Conservation (phyloP, 2,329 filamentous ascomycete species). For the Fusarium solani-melongenae region DNA sequence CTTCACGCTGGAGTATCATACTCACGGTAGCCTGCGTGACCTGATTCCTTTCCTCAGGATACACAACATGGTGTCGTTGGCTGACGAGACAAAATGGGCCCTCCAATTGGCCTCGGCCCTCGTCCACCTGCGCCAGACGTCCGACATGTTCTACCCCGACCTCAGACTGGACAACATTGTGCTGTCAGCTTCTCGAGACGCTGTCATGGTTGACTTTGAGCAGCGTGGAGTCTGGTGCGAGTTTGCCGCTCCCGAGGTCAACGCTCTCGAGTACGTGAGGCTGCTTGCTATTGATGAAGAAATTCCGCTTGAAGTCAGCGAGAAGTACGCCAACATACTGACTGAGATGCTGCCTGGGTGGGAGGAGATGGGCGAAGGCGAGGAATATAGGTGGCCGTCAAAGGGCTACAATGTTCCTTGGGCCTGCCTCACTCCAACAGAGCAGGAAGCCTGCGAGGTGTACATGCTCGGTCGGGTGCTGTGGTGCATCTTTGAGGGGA, state of each 20-base stretch:
- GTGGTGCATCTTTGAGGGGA: slow-evolving; percentile 72
- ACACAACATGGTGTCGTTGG: slow-evolving; percentile 54
- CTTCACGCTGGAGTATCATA: slow-evolving; percentile 66
- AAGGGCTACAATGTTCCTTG: slow-evolving; percentile 67
- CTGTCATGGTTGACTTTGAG: slow-evolving; percentile 71
- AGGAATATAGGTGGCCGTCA: slow-evolving; percentile 60
- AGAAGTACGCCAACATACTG: slow-evolving; percentile 56
- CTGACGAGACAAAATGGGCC: slow-evolving; percentile 64
- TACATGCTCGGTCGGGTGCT: slow-evolving; percentile 72
- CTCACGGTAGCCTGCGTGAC: slow-evolving; percentile 66
- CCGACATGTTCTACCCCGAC: slow-evolving; percentile 66
- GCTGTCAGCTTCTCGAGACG: slow-evolving; percentile 57
- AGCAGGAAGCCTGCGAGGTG: slow-evolving; percentile 69
- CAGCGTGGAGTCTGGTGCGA: slow-evolving; percentile 72
- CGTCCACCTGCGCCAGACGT: slow-evolving; percentile 59
- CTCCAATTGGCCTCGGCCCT: slow-evolving; percentile 63
- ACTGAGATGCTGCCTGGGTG: slow-evolving; percentile 59
- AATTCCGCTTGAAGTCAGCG: slow-evolving; percentile 52
- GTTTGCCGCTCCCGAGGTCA: slow-evolving; percentile 70
- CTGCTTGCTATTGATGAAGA: slow-evolving; percentile 62
- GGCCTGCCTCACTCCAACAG: slow-evolving; percentile 60
- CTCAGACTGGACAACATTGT: slow-evolving; percentile 70
- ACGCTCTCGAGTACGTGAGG: slow-evolving; percentile 68
- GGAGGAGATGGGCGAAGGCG: slow-evolving; percentile 52
- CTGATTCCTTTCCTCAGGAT: slow-evolving; percentile 62